Conservation (phyloP, 2,329 filamentous ascomycete species). For the Fusarium coffeatum region DNA sequence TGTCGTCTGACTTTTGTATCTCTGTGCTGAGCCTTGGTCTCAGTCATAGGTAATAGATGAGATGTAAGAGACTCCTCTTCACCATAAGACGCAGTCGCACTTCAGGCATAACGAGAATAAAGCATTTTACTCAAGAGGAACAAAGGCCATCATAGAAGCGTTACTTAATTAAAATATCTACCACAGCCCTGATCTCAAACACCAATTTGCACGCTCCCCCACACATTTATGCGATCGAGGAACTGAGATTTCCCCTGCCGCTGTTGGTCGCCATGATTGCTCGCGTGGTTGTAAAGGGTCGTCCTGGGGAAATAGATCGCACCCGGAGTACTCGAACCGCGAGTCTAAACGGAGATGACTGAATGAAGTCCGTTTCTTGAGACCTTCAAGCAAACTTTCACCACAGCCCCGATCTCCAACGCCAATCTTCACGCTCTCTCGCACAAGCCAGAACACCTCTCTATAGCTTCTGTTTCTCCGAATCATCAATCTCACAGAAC, state of each 20-base stretch:
- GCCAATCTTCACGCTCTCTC: conserved; percentile 2
- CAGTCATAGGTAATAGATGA: too few species aligned
- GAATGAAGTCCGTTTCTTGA: conserved; percentile 51
- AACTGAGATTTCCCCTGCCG: conserved; percentile 57
- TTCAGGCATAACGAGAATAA: too few species aligned
- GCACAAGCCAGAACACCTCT: neutral
- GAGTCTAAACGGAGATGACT: neutral
- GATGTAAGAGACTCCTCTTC: neutral
- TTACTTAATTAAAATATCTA: conserved; percentile 19
- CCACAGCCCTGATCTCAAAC: neutral
- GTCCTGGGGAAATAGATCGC: conserved; percentile 64
- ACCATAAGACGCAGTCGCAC: neutral
- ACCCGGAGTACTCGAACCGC: conserved; percentile 65
- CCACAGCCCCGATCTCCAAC: neutral
- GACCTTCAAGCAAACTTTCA: conserved; percentile 48
- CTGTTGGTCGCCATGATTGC: conserved; percentile 70
- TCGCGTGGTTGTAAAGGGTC: conserved; percentile 55
- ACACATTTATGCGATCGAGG: neutral
- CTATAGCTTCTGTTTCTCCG: conserved; percentile 45
- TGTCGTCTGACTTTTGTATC: too few species aligned
- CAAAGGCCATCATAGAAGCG: neutral
- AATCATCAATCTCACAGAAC: conserved; percentile 82
- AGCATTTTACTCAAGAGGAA: neutral
- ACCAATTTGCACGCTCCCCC: conserved; percentile 11
- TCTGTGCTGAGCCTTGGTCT: too few species aligned